A percentile compares a stretch with the other conserved stretches of the same genome.
Conservation (phyloP, 2,329 filamentous ascomycete species). For the Albophoma yamanashiensis region DNA sequence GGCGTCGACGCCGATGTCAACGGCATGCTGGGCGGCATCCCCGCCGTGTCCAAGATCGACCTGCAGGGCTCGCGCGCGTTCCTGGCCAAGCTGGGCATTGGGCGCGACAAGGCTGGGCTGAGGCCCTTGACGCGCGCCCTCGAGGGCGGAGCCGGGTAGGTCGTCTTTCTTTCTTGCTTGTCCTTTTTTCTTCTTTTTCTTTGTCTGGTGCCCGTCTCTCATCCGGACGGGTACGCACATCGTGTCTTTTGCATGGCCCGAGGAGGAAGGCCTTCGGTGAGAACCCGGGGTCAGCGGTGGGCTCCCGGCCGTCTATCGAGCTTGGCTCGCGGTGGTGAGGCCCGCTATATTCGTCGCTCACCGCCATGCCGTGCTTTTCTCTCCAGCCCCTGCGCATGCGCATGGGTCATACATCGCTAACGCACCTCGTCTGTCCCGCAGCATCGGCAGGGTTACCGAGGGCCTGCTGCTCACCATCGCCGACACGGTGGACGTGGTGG, state of each 20-base stretch:
- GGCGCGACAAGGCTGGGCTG: conserved; percentile 3
- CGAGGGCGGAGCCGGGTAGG: conserved; percentile 13
- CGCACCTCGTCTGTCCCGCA: conserved; percentile 11
- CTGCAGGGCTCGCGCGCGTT: conserved; percentile 55
- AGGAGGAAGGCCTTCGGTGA: neutral
- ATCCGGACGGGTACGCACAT: neutral
- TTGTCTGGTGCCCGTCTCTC: neutral
- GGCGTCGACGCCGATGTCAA: conserved; percentile 32
- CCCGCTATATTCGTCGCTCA: neutral
- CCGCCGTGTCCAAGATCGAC: conserved; percentile 35
- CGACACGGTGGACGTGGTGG: conserved; percentile 62
- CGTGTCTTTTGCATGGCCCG: neutral
- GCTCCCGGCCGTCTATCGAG: neutral
- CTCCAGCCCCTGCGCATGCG: neutral
- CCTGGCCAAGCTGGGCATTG: conserved; percentile 41
- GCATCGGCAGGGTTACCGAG: conserved; percentile 70
- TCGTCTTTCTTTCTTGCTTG: neutral
- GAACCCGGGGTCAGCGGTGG: neutral
- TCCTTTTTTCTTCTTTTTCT: neutral
- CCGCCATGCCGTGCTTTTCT: neutral
- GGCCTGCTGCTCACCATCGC: conserved; percentile 59
- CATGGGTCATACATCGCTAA: neutral
- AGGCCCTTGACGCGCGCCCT: conserved; percentile 7
- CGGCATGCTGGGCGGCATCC: conserved; percentile 66
- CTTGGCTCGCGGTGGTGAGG: neutral